These are phyloP conservation scores for Panaeolus papilionaceus DNA, from an alignment of 768 basidiomycete genomes.

Conservation along the genomic window DNA sequence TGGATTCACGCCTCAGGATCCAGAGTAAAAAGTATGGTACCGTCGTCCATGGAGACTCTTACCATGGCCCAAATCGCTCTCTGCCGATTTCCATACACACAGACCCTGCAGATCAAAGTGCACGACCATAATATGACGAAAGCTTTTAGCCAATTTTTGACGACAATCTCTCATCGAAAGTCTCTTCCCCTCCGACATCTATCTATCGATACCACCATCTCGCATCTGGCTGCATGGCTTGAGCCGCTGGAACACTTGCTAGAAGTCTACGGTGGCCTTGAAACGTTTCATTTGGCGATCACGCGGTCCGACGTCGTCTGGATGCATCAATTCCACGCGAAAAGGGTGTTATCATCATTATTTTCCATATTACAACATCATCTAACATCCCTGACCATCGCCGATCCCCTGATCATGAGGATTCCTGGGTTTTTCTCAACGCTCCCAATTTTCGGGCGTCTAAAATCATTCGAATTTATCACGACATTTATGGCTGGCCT, in stretches of 20 bases:
- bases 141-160: slow-evolving; percentile 1
- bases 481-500: background rate
- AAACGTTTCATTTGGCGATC: slow-evolving; percentile 9
- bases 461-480: slow-evolving; percentile 6
- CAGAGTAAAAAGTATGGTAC: background rate
- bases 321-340: slow-evolving; percentile 12
- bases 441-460: background rate
- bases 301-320: slow-evolving; percentile 3
- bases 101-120: background rate
- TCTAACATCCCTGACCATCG: background rate
- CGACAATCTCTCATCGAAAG: background rate
- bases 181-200: background rate
- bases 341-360: background rate
- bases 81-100: background rate
- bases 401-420: background rate
- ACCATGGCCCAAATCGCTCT: slow-evolving; percentile 11
- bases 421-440: background rate
- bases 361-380: background rate
- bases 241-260: background rate
- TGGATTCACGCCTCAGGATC: slow-evolving; percentile 2
- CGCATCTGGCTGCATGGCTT: background rate
- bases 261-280: background rate
- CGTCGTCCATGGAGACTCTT: slow-evolving; percentile 8
- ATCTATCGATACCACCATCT: slow-evolving; percentile 3
- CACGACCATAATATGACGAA: slow-evolving; percentile 3